Percentiles rank a stretch among this genome's conserved stretches.
Evolutionary conservation across 2,329 filamentous ascomycete genomes (phyloP).

Genomic region (Rachicladosporium sp.): DNA sequence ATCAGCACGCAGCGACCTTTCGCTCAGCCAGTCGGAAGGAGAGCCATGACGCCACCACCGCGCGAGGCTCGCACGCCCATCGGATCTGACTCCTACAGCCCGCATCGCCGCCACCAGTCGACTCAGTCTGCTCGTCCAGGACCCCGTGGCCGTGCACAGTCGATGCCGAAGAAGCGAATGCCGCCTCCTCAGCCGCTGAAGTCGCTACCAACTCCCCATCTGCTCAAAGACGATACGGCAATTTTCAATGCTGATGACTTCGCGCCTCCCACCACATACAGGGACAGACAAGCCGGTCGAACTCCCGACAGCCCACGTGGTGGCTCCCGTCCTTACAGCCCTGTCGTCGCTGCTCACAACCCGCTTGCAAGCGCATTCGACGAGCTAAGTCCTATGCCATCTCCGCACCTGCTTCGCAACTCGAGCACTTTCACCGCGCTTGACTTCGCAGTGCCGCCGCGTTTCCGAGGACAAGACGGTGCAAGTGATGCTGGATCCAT

Average conservation of each 20-base stretch:
- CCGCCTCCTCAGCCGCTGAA: conserved; percentile 63
- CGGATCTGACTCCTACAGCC: conserved; percentile 14
- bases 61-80: conserved; percentile 44
- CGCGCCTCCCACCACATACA: conserved; percentile 55
- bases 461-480: conserved; percentile 47
- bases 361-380: conserved; percentile 77
- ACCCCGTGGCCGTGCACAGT: conserved; percentile 12
- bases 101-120: conserved; percentile 35
- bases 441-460: conserved; percentile 69
- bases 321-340: conserved; percentile 55
- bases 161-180: conserved; percentile 41
- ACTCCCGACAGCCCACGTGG: conserved; percentile 48
- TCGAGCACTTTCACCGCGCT: conserved; percentile 66
- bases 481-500: conserved; percentile 37
- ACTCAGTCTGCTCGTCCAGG: conserved; percentile 17
- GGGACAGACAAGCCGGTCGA: conserved; percentile 56
- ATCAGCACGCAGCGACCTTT: conserved; percentile 46
- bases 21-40: conserved; percentile 71
- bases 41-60: conserved; percentile 92
- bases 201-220: conserved; percentile 72
- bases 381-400: conserved; percentile 72
- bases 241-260: conserved; percentile 70
- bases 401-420: conserved; percentile 70
- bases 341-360: conserved; percentile 59
- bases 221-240: conserved; percentile 62